A percentile compares a stretch with the other conserved stretches of the same genome.
These are phyloP conservation scores for Fusarium cicatricum DNA, from an alignment of 2,329 filamentous ascomycete species.

Conservation along the genomic window DNA sequence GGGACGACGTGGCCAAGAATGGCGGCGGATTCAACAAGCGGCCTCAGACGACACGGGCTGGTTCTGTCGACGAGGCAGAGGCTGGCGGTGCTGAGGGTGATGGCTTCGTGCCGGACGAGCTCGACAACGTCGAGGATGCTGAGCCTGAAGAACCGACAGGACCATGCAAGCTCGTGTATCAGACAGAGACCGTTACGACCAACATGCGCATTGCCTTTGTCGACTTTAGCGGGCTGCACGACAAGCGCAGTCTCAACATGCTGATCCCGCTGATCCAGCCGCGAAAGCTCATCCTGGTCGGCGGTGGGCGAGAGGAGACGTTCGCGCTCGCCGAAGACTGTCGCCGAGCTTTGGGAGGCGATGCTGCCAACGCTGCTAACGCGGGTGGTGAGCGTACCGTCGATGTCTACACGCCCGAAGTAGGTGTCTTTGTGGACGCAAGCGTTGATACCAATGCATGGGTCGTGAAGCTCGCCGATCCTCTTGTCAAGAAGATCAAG, in stretches of 20 bases:
- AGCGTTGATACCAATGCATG: constrained; percentile 98
- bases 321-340: constrained; percentile 80
- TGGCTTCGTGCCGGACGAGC: constrained; percentile 60
- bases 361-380: constrained; percentile 3
- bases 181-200: constrained; percentile 69
- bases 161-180: constrained; percentile 78
- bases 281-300: constrained; percentile 92
- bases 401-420: constrained; percentile 81
- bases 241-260: constrained; percentile 93
- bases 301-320: constrained; percentile 82
- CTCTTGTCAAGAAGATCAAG: constrained; percentile 83
- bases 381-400: constrained; percentile 58
- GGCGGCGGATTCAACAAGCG: constrained; percentile 64
- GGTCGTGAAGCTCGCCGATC: constrained; percentile 88
- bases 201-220: constrained; percentile 84
- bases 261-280: constrained; percentile 93
- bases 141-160: constrained; percentile 62
- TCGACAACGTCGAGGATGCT: constrained; percentile 66
- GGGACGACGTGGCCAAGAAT: constrained; percentile 72
- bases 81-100: constrained; percentile 44
- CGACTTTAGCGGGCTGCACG: constrained; percentile 91
- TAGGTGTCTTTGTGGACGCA: constrained; percentile 81
- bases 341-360: constrained; percentile 64
- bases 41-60: constrained; percentile 55
- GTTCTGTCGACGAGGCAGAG: constrained; percentile 57